Percentiles rank a stretch among this genome's conserved stretches.
phyloP scores from a whole-genome alignment of 1,139 yeast species.

The Kluyveromyces sp. region DNA sequence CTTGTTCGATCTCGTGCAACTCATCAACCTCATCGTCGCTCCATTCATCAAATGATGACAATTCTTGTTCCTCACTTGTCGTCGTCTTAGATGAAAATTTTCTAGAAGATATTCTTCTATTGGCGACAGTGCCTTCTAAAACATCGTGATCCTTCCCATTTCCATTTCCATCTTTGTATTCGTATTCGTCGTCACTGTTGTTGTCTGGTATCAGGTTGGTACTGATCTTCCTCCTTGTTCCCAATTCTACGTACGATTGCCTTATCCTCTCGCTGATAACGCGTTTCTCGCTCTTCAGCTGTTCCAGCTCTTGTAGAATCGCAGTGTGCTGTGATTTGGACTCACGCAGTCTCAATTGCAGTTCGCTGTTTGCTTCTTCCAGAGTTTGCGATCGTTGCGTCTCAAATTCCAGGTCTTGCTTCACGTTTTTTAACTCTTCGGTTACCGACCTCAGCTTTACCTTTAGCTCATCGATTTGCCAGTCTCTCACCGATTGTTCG shows the following conservation, averaged over 20 bases:
- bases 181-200: conserved; percentile 4
- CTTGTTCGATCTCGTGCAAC: neutral
- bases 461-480: conserved; percentile 3
- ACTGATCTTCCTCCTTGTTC: neutral
- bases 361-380: conserved; percentile 1
- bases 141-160: neutral
- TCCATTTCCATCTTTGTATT: neutral
- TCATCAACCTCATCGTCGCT: neutral
- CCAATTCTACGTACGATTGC: neutral
- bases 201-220: neutral
- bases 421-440: neutral
- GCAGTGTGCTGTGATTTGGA: neutral
- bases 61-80: too few species aligned
- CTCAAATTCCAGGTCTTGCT: conserved; percentile 2
- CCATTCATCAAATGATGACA: conserved; percentile 1
- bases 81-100: too few species aligned
- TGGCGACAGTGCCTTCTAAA: neutral
- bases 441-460: neutral
- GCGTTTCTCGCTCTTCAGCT: conserved; percentile 1
- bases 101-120: neutral
- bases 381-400: neutral
- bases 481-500: conserved; percentile 4
- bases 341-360: neutral
- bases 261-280: conserved; percentile 1
- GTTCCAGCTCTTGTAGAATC: neutral